Evolutionary conservation across 2,329 filamentous ascomycete species (phyloP), one percentile per base, ranked within the genome.

Genomic region (Stagonosporopsis rhizophila): DNA sequence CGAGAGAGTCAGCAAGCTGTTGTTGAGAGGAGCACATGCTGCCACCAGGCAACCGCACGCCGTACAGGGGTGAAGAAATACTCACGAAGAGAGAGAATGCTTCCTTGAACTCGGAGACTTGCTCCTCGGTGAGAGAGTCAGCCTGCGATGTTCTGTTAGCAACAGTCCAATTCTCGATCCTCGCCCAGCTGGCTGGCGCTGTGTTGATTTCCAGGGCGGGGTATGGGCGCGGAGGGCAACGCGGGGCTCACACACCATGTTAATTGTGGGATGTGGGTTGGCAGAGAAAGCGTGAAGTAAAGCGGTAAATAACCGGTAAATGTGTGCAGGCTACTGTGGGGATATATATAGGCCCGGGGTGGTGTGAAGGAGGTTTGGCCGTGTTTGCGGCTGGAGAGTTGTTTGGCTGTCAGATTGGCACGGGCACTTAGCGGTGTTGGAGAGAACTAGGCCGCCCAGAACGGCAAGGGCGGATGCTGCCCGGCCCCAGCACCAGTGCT

Each of bases 21-120:
- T 48, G 42, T 54, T 45, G 23, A 45, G 37, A 56, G 49, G 52
- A 41, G 61, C 52, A 38, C n/a, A 51, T 14, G 40, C 51, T 20
- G 59, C 57, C 49, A 58, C 62, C 51, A 72, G 72, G 69, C 71
- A 70, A 60, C 67, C 61, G 47, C 53, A 47, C 51, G 44, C 34
- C 12, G 48, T 54, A 52, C 34, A 20, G 39, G 60, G 53, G 34
- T 34, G 23, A 15, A 30, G 58, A 53, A 52, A 35, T 52, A 88
- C 95, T 89, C 89, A 99, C 95, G 82, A 99, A 99, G 68, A 99
- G 91, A 79, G 95, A 99, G 84, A 99, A 99, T 52, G 95, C 95
- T 85, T 99, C 95, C 90, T 98, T 99, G 86, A 98, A 99, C 85
- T 99, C 95, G 78, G 95, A 98, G 79, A 99, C 95, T 87, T 99